Base-by-base conservation (phyloP, 306 rosid genomes). In the Cucumis melo region DNA sequence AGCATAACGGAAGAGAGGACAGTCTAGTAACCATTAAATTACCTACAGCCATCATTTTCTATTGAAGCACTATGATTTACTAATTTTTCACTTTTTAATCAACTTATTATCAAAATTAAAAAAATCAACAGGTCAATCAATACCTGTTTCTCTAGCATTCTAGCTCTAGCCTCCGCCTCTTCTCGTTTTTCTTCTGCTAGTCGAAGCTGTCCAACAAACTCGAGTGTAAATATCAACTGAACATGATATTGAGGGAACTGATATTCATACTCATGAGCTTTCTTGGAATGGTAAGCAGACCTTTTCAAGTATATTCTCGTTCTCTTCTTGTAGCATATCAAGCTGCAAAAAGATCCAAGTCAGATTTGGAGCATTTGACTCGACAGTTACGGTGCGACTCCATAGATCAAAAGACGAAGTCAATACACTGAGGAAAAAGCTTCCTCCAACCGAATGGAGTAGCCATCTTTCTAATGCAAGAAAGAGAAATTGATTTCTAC, bases 81-180 rank as follows among this genome's bases (percentile, higher is more conserved):
- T 46, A 8, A 27, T 16, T 17, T 50, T 72, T 72, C 59, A 46
- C 6, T 44, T 72, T 71, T 27, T 14, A 15, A 48, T 24, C 38
- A 16, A 50, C 58, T 20, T 14, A 44, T 11, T 13, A 72, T 42
- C n/a, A 42, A 72, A 72, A 27, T 4, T 4, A 0, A 19, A 41
- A 53, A 64, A 60, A 42, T 1, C 32, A 67, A 78, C 54, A 48
- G 57, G 78, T 48, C 65, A 36, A 62, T 41, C 51, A 67, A 36
- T 61, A 95, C 99, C 96, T 95, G 99, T 83, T 89, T 90, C 84
- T 95, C 99, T 54, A 93, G 93, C 82, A 83, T 93, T 91, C 83
- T 88, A 64, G 91, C 88, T 88, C 99, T 88, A 59, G 96, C 93
- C 85, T 95, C 99, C 42, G 91, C 96, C 78, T 91, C 95, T 75